Conservation (phyloP, 768 basidiomycete genomes). For the Suillus fuscotomentosus region DNA sequence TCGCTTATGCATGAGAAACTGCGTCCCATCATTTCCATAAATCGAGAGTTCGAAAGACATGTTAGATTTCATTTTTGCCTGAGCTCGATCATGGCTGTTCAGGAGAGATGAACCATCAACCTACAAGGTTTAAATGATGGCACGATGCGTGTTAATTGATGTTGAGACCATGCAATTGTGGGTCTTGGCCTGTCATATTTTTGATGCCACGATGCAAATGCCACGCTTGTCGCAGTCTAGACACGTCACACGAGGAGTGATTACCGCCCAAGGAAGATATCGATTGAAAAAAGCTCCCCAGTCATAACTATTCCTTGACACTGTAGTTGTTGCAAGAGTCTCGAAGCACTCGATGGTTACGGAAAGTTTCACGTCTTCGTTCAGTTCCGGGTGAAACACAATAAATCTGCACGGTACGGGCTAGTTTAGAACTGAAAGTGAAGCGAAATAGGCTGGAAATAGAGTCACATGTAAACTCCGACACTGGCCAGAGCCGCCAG, state of each 20-base stretch:
- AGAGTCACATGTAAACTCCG: constrained; percentile 6
- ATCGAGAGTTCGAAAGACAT: neutral
- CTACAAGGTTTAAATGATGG: neutral
- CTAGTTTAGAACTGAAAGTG: neutral
- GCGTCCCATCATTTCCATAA: neutral
- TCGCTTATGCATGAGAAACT: neutral
- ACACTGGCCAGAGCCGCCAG: neutral
- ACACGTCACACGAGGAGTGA: constrained; percentile 7
- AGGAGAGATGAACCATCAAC: neutral
- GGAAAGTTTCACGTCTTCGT: neutral
- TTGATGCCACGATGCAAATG: neutral
- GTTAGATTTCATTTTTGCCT: neutral
- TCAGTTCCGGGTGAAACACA: neutral
- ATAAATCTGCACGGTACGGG: neutral
- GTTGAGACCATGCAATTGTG: neutral
- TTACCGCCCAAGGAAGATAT: constrained; percentile 4
- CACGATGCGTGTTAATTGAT: neutral
- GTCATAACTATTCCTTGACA: neutral
- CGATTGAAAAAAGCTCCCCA: neutral
- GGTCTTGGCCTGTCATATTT: neutral
- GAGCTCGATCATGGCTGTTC: neutral
- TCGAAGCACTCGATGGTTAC: too few species aligned
- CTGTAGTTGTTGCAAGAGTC: neutral
- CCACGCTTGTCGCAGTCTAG: neutral
- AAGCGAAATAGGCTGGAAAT: too few species aligned